phyloP scores from a whole-genome alignment of 2,329 filamentous ascomycete genomes.

The Dactylellina haptotyla region DNA sequence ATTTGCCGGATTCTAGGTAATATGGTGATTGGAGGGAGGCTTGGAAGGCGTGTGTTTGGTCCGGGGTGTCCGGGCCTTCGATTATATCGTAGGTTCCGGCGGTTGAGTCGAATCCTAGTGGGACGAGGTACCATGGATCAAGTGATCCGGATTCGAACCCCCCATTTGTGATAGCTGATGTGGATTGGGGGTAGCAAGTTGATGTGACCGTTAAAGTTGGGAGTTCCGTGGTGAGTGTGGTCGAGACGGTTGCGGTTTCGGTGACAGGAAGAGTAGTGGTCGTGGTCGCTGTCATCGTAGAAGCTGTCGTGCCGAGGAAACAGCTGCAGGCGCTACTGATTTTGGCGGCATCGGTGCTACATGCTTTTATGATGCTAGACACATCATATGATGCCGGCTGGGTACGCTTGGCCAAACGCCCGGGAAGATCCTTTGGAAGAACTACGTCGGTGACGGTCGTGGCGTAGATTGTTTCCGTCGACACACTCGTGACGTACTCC shows the following conservation, averaged over 20 bases:
- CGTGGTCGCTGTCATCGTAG: not conserved
- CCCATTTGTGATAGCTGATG: constrained; percentile 13
- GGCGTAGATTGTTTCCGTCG: constrained; percentile 1
- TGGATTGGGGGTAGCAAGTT: constrained; percentile 22
- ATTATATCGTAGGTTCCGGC: not conserved
- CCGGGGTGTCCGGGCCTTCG: too few relatives aligned
- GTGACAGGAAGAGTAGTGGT: constrained; percentile 16
- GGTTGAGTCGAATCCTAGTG: not conserved
- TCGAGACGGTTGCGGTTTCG: constrained; percentile 5
- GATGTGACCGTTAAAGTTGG: not conserved
- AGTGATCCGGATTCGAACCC: constrained; percentile 11
- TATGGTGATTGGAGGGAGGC: not conserved
- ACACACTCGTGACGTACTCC: not conserved
- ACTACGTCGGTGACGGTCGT: constrained; percentile 10
- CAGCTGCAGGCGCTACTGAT: constrained; percentile 29
- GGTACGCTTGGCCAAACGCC: not conserved
- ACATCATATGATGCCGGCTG: not conserved
- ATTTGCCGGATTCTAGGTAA: too few relatives aligned
- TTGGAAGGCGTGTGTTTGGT: constrained; percentile 1
- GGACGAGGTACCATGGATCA: constrained; percentile 8
- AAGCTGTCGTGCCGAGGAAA: constrained; percentile 13
- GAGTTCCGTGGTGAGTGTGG: constrained; percentile 1
- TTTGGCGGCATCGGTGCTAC: not conserved
- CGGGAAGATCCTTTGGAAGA: constrained; percentile 1
- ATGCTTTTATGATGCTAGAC: constrained; percentile 9